Evolutionary conservation across 768 basidiomycete genomes (phyloP), one percentile per base, ranked within the genome.

Genomic region (Suillus subluteus): DNA sequence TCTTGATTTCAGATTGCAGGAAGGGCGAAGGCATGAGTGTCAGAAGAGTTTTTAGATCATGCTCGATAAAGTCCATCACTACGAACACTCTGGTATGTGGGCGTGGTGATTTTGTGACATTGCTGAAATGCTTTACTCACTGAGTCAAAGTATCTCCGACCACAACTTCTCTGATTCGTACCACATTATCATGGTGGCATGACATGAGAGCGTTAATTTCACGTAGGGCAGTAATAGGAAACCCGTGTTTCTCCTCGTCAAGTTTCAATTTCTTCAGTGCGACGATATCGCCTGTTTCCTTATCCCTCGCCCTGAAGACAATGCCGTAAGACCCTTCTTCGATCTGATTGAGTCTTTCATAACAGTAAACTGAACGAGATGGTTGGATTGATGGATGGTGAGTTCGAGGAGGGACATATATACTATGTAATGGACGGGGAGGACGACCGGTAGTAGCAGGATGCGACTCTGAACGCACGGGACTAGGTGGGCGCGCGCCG

Each of bases 21-120:
- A 99, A 99, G 2, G 98, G 96, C 40, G 91, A 87, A 2, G 96
- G 96, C 98, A 99, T 99, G 68, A 94, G 82, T 32, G 91, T 93
- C 65, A 99, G 85, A 62, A 99, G 86, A 7, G 96, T 92, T 80
- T 99, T 99, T 76, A 99, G 90, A 78, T 99, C 98, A 78, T 99
- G 98, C 79, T 99, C 98, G 75, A 99, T 97, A 75, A 99, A 99
- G 77, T 98, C 96, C 96, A 98, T 98, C 43, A 99, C 98, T 70
- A 99, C 96, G 78, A 96, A 99, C 54, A 99, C 95, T 82, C 98
- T 98, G 75, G 56, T 52, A 71, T 68, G 69, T 26, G 37, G 58
- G 61, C 35, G 46, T 65, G 64, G 65, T 69, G 65, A 63, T 68
- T 50, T 35, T 37, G 63, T 65, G 38, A 4, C 46, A 69, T 58